Evolutionary conservation across 2,329 filamentous ascomycete species (phyloP).

Genomic region (Dactylellina drechsleri): DNA sequence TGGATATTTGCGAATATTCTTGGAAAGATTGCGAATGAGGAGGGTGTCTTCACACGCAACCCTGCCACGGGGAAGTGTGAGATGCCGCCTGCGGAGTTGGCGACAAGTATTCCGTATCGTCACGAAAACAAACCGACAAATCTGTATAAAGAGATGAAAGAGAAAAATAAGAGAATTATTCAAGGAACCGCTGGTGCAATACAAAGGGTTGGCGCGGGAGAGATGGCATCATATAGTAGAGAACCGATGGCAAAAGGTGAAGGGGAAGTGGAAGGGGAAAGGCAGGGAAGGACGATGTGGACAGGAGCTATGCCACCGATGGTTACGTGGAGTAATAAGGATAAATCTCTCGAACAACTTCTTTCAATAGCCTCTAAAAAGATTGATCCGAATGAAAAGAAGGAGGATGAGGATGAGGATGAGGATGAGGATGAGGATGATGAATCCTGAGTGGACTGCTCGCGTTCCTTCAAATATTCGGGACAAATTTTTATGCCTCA

Average conservation of each 20-base stretch:
- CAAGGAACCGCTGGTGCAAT: too few species aligned
- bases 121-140: conserved; percentile 5
- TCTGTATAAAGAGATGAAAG: not conserved
- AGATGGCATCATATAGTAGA: not conserved
- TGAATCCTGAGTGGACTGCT: too few species aligned
- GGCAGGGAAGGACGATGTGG: not conserved
- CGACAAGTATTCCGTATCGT: conserved; percentile 17
- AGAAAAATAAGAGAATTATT: not conserved
- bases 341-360: conserved; percentile 11
- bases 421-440: too few species aligned
- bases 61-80: conserved; percentile 21
- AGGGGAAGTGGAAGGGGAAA: conserved; percentile 3
- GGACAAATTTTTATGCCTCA: too few species aligned
- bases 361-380: not conserved
- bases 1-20: conserved; percentile 85
- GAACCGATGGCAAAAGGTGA: not conserved
- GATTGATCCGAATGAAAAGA: not conserved
- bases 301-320: conserved; percentile 17
- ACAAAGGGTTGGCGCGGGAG: not conserved
- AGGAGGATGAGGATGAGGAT: conserved; percentile 4
- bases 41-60: conserved; percentile 32
- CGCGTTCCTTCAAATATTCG: too few species aligned
- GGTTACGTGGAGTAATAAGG: conserved; percentile 5
- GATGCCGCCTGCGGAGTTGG: conserved; percentile 8
- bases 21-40: conserved; percentile 72